Base-by-base conservation (phyloP, 768 basidiomycete species). In the Lactifluus subvellereus region DNA sequence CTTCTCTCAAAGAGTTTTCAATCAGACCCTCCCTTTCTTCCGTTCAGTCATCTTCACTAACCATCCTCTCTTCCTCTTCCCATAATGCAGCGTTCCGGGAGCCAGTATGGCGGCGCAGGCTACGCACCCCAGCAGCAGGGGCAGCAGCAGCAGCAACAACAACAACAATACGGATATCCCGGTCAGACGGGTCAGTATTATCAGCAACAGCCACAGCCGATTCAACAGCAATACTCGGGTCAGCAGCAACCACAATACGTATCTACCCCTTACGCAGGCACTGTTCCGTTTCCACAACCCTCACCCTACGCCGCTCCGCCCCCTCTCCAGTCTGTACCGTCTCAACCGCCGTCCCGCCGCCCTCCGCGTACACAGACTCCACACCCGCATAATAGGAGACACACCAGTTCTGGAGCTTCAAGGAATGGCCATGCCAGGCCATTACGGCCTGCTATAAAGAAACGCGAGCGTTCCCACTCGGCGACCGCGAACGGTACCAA, bases 391-490 rank as follows among this genome's bases (percentile, higher is more conserved):
- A 14, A 22, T 18, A 59, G 42, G 56, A 78, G 78, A 65, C 78
- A 77, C 42, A 72, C 75, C 64, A 71, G 71, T 20, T 69, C 73
- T 6, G 64, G 70, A 2, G 20, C 8, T 18, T 16, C 54, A 1
- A 62, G 1, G 40, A 72, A 32, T 32, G 38, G 35, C 35, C 54
- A 57, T 49, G 35, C 35, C 40, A 52, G 70, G 53, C 76, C 74
- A 2, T 74, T 84, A 45, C 87, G 79, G 73, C 81, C 87, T 38
- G 84, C 84, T 0, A 72, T 87, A 71, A 87, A 83, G 71, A 84
- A 80, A 70, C 69, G 75, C 20, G 71, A 71, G 14, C 70, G 65
- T 18, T 7, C 42, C 6, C 58, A 43, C 27, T 51, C 58, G 7
- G 9, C 22, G 13, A 32, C 43, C 4, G 40, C 22, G 30, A 58